Evolutionary conservation across 176 grass and related monocot genomes (phyloP).

Genomic region (Raddia distichophylla): DNA sequence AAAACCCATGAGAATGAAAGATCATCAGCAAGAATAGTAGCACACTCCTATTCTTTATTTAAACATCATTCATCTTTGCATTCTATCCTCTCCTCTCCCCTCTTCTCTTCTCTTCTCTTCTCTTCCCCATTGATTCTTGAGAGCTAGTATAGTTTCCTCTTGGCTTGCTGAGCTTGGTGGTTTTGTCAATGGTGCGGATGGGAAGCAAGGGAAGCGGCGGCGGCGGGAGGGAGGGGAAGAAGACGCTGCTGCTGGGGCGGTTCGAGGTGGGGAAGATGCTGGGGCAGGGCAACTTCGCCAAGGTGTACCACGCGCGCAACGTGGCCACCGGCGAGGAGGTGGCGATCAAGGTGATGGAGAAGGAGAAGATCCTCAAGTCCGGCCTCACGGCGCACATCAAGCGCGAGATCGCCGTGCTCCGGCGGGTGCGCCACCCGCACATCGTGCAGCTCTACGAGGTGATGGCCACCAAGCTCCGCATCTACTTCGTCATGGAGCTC

Average conservation of each 20-base stretch:
- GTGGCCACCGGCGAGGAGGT: constrained; percentile 64
- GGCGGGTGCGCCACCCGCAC: constrained; percentile 89
- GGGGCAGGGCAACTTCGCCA: constrained; percentile 88
- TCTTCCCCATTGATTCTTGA: background rate
- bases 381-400: constrained; percentile 82
- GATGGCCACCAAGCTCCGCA: constrained; percentile 93
- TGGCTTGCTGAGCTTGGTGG: background rate
- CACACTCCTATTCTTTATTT: constrained; percentile 41
- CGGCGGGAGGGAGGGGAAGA: constrained; percentile 38
- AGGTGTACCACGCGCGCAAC: constrained; percentile 90
- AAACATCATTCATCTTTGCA: background rate
- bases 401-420: constrained; percentile 89
- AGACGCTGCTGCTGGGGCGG: constrained; percentile 65
- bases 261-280: constrained; percentile 89
- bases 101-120: background rate
- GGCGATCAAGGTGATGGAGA: constrained; percentile 93
- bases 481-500: constrained; percentile 99
- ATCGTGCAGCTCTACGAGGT: constrained; percentile 94
- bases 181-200: constrained; percentile 38
- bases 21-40: constrained; percentile 1
- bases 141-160: background rate
- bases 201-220: constrained; percentile 40
- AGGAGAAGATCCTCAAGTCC: constrained; percentile 82
- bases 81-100: constrained; percentile 31
- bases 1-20: background rate